These are phyloP conservation scores for Knoxdaviesia proteae DNA, from an alignment of 2,329 filamentous ascomycete species.

Conservation along the genomic window DNA sequence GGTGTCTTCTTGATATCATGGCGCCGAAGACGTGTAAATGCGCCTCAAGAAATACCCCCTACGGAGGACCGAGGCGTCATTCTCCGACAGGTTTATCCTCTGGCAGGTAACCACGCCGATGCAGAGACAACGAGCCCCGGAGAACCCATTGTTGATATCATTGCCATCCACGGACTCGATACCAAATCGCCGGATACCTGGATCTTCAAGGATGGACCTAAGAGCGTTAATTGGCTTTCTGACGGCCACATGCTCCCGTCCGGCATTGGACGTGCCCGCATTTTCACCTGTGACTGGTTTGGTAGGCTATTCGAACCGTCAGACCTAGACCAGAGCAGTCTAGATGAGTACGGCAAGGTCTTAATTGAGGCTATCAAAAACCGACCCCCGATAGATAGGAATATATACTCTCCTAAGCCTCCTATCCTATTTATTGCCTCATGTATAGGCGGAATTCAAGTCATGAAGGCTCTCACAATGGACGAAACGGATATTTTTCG, in stretches of 20 bases:
- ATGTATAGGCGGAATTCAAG: slow-evolving; percentile 12
- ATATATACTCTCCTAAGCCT: neutral
- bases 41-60: too few species aligned
- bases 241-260: slow-evolving; percentile 9
- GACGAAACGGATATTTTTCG: slow-evolving; percentile 1
- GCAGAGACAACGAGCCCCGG: too few species aligned
- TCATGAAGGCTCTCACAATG: slow-evolving; percentile 10
- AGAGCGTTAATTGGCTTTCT: slow-evolving; percentile 10
- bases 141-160: slow-evolving; percentile 8
- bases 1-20: too few species aligned
- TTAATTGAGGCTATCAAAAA: slow-evolving; percentile 9
- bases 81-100: too few species aligned
- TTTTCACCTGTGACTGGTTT: slow-evolving; percentile 12
- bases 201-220: slow-evolving; percentile 5
- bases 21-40: too few species aligned
- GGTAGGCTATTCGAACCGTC: slow-evolving; percentile 7
- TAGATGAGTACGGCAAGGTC: slow-evolving; percentile 7
- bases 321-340: slow-evolving; percentile 5
- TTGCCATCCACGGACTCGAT: slow-evolving; percentile 16
- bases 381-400: neutral
- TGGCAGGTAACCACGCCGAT: too few species aligned
- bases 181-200: slow-evolving; percentile 12
- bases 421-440: slow-evolving; percentile 14
- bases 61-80: too few species aligned
- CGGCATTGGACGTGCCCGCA: slow-evolving; percentile 6